Percentiles rank a stretch among this genome's conserved stretches.
Conservation (phyloP, 768 basidiomycete species). For the Favolaschia claudopus region DNA sequence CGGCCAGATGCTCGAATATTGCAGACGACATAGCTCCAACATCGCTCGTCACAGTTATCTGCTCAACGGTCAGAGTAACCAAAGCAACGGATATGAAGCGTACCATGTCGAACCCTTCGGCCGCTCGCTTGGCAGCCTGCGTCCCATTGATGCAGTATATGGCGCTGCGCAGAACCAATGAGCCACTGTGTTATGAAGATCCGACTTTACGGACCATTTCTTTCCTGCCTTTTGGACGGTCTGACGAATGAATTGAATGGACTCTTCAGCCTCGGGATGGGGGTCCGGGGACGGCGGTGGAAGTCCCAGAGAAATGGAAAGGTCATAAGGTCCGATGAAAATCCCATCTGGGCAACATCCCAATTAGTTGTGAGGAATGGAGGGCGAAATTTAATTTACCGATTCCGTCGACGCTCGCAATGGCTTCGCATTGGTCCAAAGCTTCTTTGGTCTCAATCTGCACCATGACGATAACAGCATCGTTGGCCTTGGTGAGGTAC, state of each 20-base stretch:
- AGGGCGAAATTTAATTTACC: conserved; percentile 45
- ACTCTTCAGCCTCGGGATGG: conserved; percentile 66
- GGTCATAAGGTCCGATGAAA: conserved; percentile 74
- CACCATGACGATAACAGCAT: conserved; percentile 61
- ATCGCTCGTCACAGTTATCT: conserved; percentile 61
- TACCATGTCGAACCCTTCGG: conserved; percentile 63
- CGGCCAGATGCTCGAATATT: conserved; percentile 34
- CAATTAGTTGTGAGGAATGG: neutral
- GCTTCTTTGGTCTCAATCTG: conserved; percentile 74
- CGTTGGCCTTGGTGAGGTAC: conserved; percentile 64
- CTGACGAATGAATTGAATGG: conserved; percentile 61
- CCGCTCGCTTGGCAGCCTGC: conserved; percentile 51
- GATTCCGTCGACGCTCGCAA: conserved; percentile 67
- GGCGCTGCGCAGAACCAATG: conserved; percentile 41
- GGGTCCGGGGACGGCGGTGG: conserved; percentile 69
- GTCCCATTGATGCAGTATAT: conserved; percentile 56
- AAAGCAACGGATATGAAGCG: conserved; percentile 3
- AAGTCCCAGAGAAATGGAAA: conserved; percentile 68
- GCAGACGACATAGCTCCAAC: conserved; percentile 51
- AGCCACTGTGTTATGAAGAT: neutral
- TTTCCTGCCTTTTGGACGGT: conserved; percentile 61
- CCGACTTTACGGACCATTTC: conserved; percentile 61
- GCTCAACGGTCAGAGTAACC: no score
- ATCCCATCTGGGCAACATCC: conserved; percentile 58
- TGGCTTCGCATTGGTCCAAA: no score